A percentile compares a stretch with the other conserved stretches of the same genome.
Evolutionary conservation across 1,284 basidiomycete species (phyloP).

Genomic region (Lentinus polychrous): DNA sequence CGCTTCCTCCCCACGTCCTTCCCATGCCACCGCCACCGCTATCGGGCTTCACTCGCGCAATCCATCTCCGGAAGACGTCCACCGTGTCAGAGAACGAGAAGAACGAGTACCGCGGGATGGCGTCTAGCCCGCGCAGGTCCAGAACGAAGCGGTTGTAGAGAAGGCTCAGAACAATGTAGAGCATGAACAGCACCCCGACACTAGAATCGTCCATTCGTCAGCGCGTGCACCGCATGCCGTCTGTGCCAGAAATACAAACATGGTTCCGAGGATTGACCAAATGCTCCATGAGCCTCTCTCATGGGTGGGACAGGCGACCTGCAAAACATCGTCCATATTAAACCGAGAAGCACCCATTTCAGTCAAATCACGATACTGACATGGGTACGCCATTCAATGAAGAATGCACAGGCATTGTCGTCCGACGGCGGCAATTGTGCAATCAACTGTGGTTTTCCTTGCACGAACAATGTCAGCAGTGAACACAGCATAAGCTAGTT

Average conservation of each 20-base stretch:
- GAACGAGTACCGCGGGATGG: constrained; percentile 60
- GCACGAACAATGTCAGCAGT: not conserved
- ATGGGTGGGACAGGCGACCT: constrained; percentile 62
- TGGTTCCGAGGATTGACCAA: constrained; percentile 42
- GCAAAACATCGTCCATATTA: not conserved
- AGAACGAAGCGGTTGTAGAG: constrained; percentile 68
- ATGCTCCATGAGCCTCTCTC: constrained; percentile 47
- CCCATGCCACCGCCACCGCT: constrained; percentile 15
- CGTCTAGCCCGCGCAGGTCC: constrained; percentile 52
- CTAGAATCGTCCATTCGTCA: constrained; percentile 27
- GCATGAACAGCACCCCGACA: constrained; percentile 42
- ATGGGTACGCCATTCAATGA: constrained; percentile 68
- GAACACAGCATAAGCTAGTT: constrained; percentile 1
- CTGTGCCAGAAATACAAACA: constrained; percentile 32
- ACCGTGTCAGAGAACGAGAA: constrained; percentile 26
- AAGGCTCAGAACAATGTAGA: constrained; percentile 54
- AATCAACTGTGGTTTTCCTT: constrained; percentile 49
- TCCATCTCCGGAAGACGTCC: constrained; percentile 19
- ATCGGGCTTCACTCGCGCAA: constrained; percentile 20
- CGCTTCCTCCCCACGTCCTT: constrained; percentile 14
- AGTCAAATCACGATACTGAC: constrained; percentile 30
- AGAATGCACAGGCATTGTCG: constrained; percentile 56
- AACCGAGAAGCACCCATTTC: not conserved
- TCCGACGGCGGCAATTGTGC: constrained; percentile 59
- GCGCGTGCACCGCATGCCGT: constrained; percentile 13